A percentile compares a stretch with the other conserved stretches of the same genome.
Evolutionary conservation across 805 yeast genomes (phyloP).

Genomic region (Barnettozyma botsteinii): DNA sequence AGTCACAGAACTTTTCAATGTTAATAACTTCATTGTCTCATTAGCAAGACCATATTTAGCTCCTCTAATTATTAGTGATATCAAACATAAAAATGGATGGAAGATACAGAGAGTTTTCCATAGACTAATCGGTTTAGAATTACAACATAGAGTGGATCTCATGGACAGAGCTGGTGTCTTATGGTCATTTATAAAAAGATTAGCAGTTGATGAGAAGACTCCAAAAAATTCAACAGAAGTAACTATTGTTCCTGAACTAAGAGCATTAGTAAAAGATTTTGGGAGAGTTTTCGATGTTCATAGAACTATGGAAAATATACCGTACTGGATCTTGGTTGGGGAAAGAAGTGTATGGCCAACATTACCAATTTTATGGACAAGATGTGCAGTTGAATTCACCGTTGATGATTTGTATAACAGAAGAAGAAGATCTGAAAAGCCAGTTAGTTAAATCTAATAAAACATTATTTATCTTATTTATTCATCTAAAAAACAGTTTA

Average conservation of each 20-base stretch:
- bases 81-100: conserved; percentile 56
- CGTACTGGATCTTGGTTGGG: conserved; percentile 87
- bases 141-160: conserved; percentile 78
- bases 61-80: conserved; percentile 77
- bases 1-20: conserved; percentile 87
- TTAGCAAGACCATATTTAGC: conserved; percentile 92
- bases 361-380: conserved; percentile 73
- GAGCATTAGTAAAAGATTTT: conserved; percentile 41
- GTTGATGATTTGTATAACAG: conserved; percentile 62
- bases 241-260: conserved; percentile 83
- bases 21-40: conserved; percentile 87
- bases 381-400: conserved; percentile 87
- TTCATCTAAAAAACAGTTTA: conserved; percentile 34
- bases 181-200: conserved; percentile 61
- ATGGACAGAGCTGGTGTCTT: conserved; percentile 74
- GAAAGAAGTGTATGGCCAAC: conserved; percentile 93
- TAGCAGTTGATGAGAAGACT: conserved; percentile 83
- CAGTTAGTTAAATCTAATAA: neutral
- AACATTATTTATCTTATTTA: conserved; percentile 2
- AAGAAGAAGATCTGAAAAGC: conserved; percentile 23
- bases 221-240: conserved; percentile 78
- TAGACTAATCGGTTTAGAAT: conserved; percentile 51
- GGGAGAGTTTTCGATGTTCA: conserved; percentile 46
- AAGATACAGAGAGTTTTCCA: conserved; percentile 32
- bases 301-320: conserved; percentile 76